phyloP scores from a whole-genome alignment of 345 rosid genomes.

The Toxicodendron radicans region DNA sequence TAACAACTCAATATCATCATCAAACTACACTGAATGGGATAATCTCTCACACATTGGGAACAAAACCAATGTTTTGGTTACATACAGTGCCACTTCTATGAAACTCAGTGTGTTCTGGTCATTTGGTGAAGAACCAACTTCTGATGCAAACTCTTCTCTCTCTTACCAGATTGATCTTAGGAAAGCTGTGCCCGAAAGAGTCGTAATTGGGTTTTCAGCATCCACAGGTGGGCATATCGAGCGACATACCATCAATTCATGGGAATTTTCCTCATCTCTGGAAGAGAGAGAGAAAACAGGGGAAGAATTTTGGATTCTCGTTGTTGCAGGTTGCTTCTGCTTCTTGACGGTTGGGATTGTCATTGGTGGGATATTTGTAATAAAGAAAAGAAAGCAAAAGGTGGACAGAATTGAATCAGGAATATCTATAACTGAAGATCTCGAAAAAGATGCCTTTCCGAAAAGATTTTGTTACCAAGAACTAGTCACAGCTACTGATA shows the following conservation, averaged over 20 bases:
- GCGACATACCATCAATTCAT: slow-evolving; percentile 20
- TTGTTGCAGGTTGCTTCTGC: background rate
- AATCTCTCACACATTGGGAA: background rate
- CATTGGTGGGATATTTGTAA: background rate
- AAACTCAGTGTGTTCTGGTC: slow-evolving; percentile 19
- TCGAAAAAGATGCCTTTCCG: background rate
- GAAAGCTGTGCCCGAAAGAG: slow-evolving; percentile 17
- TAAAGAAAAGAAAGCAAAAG: too few relatives aligned
- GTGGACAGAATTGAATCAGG: background rate
- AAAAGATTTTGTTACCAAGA: background rate
- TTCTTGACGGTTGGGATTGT: background rate
- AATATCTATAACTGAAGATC: background rate
- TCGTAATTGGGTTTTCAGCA: slow-evolving; percentile 31
- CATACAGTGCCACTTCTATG: slow-evolving; percentile 10
- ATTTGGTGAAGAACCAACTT: slow-evolving; percentile 3
- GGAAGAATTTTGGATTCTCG: background rate
- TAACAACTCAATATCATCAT: slow-evolving; percentile 11
- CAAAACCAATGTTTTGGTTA: slow-evolving; percentile 4
- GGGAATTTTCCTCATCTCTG: slow-evolving; percentile 26
- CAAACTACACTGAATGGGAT: slow-evolving; percentile 17
- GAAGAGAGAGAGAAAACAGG: background rate
- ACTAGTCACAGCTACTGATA: background rate
- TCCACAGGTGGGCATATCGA: slow-evolving; percentile 2
- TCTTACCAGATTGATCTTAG: slow-evolving; percentile 19
- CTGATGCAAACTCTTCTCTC: background rate